Evolutionary conservation across 1,284 basidiomycete species (phyloP).

Genomic region (Sporisorium scitamineum): DNA sequence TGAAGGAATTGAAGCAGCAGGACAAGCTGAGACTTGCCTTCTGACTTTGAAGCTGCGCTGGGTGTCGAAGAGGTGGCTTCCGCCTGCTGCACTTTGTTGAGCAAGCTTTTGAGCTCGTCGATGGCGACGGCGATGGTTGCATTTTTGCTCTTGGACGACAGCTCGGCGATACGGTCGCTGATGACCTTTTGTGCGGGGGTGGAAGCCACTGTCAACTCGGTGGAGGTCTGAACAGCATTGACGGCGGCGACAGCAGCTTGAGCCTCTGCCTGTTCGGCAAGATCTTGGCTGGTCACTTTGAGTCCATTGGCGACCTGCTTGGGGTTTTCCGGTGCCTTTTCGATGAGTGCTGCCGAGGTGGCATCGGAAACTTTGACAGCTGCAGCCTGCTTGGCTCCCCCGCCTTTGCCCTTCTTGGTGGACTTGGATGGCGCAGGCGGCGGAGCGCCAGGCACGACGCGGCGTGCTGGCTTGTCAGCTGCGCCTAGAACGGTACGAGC

Average conservation of each 20-base stretch:
- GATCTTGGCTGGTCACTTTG: conserved; percentile 39
- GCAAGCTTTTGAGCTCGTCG: conserved; percentile 36
- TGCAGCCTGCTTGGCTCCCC: conserved; percentile 6
- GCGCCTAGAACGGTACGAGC: conserved; percentile 31
- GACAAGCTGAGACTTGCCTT: conserved; percentile 30
- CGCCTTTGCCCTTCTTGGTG: conserved; percentile 20
- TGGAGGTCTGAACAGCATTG: conserved; percentile 18
- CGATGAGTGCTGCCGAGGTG: conserved; percentile 36
- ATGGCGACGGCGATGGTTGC: conserved; percentile 32
- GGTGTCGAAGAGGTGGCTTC: conserved; percentile 13
- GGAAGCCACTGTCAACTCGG: neutral
- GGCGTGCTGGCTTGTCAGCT: conserved; percentile 39
- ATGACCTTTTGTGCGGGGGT: conserved; percentile 44
- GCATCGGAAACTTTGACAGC: conserved; percentile 36
- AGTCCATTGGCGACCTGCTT: conserved; percentile 42
- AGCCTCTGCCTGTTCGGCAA: conserved; percentile 42
- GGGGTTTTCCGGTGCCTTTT: conserved; percentile 28
- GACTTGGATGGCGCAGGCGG: conserved; percentile 35
- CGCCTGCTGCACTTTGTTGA: conserved; percentile 28
- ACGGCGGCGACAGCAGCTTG: conserved; percentile 48
- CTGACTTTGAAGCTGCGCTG: conserved; percentile 8
- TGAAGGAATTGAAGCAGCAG: conserved; percentile 55
- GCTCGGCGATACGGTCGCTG: conserved; percentile 21
- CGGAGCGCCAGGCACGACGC: conserved; percentile 40
- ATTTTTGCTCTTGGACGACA: conserved; percentile 22